Base-by-base conservation (phyloP, 305 asterid species). In the Fraxinus floribunda region DNA sequence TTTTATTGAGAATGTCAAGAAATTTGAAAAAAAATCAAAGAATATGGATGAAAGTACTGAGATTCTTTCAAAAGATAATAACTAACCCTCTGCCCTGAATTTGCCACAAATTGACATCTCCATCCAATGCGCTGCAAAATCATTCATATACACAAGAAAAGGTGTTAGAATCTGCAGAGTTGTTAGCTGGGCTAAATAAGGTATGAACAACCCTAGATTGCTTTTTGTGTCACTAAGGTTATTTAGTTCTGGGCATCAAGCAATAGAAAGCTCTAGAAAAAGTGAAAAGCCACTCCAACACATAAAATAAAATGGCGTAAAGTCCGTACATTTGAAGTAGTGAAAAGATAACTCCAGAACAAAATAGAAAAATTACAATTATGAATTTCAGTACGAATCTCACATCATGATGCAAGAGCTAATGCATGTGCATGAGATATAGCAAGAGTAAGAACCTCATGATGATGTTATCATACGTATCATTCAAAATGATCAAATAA, bases 51-150 rank as follows among this genome's bases (percentile, higher is more conserved):
- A 46, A 83, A 81, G 32, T 77, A 78, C 6, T 66, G 76, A 68
- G 38, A 68, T 89, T 85, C 66, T 77, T 80, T 76, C 77, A 75
- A 24, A 81, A 78, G 85, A 70, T 75, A 79, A 72, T 16, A 16
- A 72, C 91, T 49, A 87, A 96, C 99, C 98, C 98, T 85, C 86
- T 91, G 10, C 90, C 91, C 86, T 92, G 95, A 84, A 94, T 83
- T 86, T 96, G 91, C 99, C 99, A 96, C 87, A 96, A 87, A 83
- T 96, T 96, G 87, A 94, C 92, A 44, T 85, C 81, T 88, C 98
- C 99, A 85, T 96, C 98, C 93, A 96, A 86, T 18, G 99, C 94
- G 85, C 99, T 96, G 98, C 86, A 88, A 85, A 87, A 85, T 39
- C 77, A 46, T 75, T 71, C 82, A 86, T 57, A 11, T 72, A 76